Percentiles rank a stretch among this genome's conserved stretches.
These are phyloP conservation scores for Achaetomium macrosporum DNA, from an alignment of 2,329 filamentous ascomycete species.

Conservation along the genomic window DNA sequence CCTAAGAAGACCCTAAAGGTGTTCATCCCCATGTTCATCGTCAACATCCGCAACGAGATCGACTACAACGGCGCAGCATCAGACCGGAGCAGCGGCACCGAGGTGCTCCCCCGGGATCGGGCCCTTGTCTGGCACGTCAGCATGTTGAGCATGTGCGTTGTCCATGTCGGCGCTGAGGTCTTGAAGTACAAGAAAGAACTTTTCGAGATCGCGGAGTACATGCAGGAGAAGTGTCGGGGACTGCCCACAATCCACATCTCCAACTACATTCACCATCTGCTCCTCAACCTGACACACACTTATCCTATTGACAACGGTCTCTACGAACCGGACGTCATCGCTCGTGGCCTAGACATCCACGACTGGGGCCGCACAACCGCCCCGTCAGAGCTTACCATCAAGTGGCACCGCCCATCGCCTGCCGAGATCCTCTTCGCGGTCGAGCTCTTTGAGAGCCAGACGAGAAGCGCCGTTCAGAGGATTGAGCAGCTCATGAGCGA, in stretches of 20 bases:
- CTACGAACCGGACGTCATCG: slow-evolving; percentile 72
- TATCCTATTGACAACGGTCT: slow-evolving; percentile 87
- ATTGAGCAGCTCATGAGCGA: slow-evolving; percentile 76
- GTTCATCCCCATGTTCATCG: slow-evolving; percentile 82
- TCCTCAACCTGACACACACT: slow-evolving; percentile 89
- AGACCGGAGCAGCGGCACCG: slow-evolving; percentile 85
- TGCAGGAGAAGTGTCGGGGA: slow-evolving; percentile 93
- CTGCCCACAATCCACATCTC: slow-evolving; percentile 94
- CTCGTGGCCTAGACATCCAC: slow-evolving; percentile 64
- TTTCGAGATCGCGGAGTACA: slow-evolving; percentile 85
- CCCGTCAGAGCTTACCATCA: slow-evolving; percentile 71
- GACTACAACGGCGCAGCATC: slow-evolving; percentile 95
- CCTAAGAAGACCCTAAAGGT: slow-evolving; percentile 88
- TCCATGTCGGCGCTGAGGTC: slow-evolving; percentile 88
- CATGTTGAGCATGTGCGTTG: slow-evolving; percentile 95
- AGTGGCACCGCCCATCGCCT: slow-evolving; percentile 80
- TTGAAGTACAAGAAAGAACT: slow-evolving; percentile 84
- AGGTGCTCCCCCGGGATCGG: slow-evolving; percentile 86
- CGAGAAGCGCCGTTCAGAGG: slow-evolving; percentile 66
- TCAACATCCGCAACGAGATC: slow-evolving; percentile 92
- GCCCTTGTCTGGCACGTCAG: slow-evolving; percentile 95
- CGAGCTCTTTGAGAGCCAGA: slow-evolving; percentile 80
- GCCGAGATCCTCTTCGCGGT: slow-evolving; percentile 85
- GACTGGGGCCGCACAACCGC: slow-evolving; percentile 82
- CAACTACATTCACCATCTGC: slow-evolving; percentile 93